phyloP scores from a whole-genome alignment of 805 yeast species.

The Schwanniomyces sp. region DNA sequence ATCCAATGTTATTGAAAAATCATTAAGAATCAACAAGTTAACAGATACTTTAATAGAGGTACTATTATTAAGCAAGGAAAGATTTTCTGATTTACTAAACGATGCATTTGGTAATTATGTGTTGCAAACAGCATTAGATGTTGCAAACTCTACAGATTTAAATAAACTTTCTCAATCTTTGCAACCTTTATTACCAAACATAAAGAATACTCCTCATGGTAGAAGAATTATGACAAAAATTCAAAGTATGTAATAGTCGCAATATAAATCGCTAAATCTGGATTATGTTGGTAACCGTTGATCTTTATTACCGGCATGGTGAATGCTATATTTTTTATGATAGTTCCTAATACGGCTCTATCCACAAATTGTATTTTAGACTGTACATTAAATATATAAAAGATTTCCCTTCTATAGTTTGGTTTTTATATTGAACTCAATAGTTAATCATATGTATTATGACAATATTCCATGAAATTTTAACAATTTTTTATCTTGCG shows the following conservation, averaged over 20 bases:
- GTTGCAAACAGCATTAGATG: constrained; percentile 58
- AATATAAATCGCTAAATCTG: background rate
- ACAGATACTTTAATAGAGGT: constrained; percentile 45
- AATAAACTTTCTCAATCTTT: constrained; percentile 55
- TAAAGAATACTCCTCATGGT: constrained; percentile 94
- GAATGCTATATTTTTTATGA: background rate
- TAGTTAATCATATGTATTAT: background rate
- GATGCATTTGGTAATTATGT: constrained; percentile 64
- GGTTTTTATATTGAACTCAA: background rate
- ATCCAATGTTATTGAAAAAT: constrained; percentile 59
- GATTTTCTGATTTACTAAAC: constrained; percentile 46
- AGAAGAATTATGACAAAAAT: constrained; percentile 79
- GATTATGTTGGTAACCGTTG: background rate
- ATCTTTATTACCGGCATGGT: background rate
- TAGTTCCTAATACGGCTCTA: too few species aligned
- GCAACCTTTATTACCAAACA: constrained; percentile 73
- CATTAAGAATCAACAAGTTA: constrained; percentile 47
- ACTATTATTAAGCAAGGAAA: constrained; percentile 34
- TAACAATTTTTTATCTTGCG: too few species aligned
- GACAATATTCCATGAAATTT: background rate
- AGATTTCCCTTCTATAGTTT: background rate
- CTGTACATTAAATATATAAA: constrained; percentile 5
- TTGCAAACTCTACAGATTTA: constrained; percentile 52
- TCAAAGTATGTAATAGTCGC: constrained; percentile 18
- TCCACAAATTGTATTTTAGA: constrained; percentile 5